phyloP scores from a whole-genome alignment of 2,329 filamentous ascomycete genomes.

The Trichoderma gracile region DNA sequence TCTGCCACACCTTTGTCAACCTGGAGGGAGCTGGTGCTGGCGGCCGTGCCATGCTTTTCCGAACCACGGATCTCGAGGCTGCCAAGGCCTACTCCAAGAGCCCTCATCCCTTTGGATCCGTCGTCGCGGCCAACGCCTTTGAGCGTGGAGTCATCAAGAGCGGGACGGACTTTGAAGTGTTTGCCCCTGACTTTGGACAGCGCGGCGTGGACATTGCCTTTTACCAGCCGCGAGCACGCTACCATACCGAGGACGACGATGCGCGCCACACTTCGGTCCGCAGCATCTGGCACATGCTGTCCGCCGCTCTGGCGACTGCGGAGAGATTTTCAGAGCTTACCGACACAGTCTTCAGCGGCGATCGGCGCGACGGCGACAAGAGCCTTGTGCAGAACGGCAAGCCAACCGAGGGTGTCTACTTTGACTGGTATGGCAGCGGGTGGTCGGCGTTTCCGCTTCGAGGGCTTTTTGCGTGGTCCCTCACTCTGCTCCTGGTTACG shows the following conservation, averaged over 20 bases:
- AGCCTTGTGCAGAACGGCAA: slow-evolving; percentile 66
- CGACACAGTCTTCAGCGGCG: slow-evolving; percentile 65
- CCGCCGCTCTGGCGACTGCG: slow-evolving; percentile 74
- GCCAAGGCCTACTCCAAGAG: slow-evolving; percentile 73
- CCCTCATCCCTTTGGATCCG: slow-evolving; percentile 77
- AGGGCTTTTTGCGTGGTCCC: slow-evolving; percentile 83
- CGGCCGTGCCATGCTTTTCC: slow-evolving; percentile 82
- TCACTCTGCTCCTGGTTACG: slow-evolving; percentile 77
- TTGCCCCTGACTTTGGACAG: slow-evolving; percentile 73
- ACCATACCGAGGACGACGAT: slow-evolving; percentile 91
- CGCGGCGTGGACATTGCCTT: slow-evolving; percentile 92
- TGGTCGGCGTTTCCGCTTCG: slow-evolving; percentile 79
- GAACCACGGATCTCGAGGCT: slow-evolving; percentile 83
- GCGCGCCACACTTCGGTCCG: slow-evolving; percentile 70
- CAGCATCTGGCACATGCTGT: slow-evolving; percentile 93
- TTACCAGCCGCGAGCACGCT: slow-evolving; percentile 79
- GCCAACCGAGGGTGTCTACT: slow-evolving; percentile 79
- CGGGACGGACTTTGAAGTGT: slow-evolving; percentile 86
- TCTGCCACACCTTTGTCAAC: slow-evolving; percentile 87
- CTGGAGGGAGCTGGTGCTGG: slow-evolving; percentile 93
- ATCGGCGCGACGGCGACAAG: slow-evolving; percentile 53
- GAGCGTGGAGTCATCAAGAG: slow-evolving; percentile 75
- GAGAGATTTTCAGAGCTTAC: slow-evolving; percentile 69
- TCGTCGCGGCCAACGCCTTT: slow-evolving; percentile 83
- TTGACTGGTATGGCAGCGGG: slow-evolving; percentile 79